Base-by-base conservation (phyloP, 805 yeast genomes). In the Candida railenensis region DNA sequence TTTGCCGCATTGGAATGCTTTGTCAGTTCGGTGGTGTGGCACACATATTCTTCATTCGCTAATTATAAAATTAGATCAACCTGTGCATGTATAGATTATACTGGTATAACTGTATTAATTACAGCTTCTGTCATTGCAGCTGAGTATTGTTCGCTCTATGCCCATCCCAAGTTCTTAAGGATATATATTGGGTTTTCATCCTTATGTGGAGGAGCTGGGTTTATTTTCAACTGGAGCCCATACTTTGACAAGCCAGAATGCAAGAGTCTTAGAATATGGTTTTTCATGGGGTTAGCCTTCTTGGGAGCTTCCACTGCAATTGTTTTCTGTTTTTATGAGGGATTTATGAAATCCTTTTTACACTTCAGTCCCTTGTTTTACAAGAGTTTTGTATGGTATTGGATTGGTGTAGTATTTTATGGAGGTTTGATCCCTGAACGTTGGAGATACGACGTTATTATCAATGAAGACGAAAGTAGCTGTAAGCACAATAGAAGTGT, bases 61-160 rank as follows among this genome's bases (percentile, higher is more conserved):
- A 76, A 77, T 43, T 64, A 86, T 39, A 57, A 71, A 18, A 62
- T 82, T 51, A 78, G 96, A 61, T 76, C 83, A 53, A 78, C 81
- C 44, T 89, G 87, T 67, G 97, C 97, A 0, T 94, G 99, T 64
- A 82, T 91, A 37, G 99, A 92, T 69, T 92, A 92, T 65, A 85
- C 96, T 4, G 99, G 99, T 2, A 92, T 92, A 54, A 89, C 97
- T 0, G 77, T 90, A 12, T 71, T 94, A 53, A 91, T 92, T 55
- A 86, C 96, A 0, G 92, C 96, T 14, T 87, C 96, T 2, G 86
- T 94, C 40, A 71, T 94, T 39, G 81, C 96, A 3, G 85, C 92
- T 0, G 96, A 92, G 65, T 90, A 88, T 63, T 80, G 88, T 16
- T 77, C 91, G 1, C 75, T 92, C 44, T 83, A 80, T 59, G 74